phyloP scores from a whole-genome alignment of 2,329 filamentous ascomycete species.

The Plectosphaerella cucumerina region DNA sequence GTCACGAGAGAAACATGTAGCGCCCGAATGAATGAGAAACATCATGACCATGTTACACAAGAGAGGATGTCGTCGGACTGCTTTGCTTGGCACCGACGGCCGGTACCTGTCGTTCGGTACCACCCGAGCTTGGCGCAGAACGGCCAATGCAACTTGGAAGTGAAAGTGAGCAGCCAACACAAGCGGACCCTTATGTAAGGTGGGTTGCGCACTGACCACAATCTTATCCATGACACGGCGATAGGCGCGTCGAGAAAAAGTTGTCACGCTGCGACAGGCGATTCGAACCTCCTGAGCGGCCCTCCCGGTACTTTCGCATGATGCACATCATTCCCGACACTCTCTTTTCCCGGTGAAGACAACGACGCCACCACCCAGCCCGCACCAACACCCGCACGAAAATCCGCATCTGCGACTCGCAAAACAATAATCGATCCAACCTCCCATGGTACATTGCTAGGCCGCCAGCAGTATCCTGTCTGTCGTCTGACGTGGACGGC shows the following conservation, averaged over 20 bases:
- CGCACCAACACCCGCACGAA: not conserved
- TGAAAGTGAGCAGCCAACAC: slow-evolving; percentile 2
- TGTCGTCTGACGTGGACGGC: not conserved
- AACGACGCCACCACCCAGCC: not conserved
- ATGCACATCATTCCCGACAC: not conserved
- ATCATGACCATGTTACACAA: too few relatives aligned
- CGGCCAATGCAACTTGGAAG: slow-evolving; percentile 1
- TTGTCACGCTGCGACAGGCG: slow-evolving; percentile 3
- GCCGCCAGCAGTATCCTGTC: not conserved
- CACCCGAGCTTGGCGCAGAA: too few relatives aligned
- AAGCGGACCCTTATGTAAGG: slow-evolving; percentile 5
- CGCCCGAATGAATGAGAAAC: too few relatives aligned
- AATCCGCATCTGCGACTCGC: too few relatives aligned
- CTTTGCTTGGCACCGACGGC: not conserved
- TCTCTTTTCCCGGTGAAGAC: not conserved
- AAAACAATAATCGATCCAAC: not conserved
- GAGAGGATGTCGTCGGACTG: too few relatives aligned
- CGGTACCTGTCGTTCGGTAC: too few relatives aligned
- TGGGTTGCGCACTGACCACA: slow-evolving; percentile 2
- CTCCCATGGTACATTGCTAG: not conserved
- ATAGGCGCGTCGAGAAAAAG: slow-evolving; percentile 9
- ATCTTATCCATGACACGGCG: slow-evolving; percentile 2
- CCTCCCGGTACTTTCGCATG: not conserved
- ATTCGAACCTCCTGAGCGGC: not conserved
- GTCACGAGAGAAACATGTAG: too few relatives aligned